Evolutionary conservation across 176 grass and related monocot species (phyloP).

Genomic region (Saccharum spontaneum): DNA sequence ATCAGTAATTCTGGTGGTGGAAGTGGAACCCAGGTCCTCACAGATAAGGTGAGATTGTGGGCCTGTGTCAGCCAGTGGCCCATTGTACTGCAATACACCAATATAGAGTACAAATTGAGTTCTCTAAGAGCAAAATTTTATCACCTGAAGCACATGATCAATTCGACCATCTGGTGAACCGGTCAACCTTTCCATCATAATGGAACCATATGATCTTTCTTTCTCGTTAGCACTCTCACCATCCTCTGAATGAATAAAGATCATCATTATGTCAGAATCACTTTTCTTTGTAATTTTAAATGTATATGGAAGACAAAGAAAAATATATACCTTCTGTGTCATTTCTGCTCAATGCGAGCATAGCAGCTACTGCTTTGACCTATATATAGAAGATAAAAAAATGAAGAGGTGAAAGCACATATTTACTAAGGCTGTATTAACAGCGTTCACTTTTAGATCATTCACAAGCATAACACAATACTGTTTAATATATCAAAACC

Average conservation of each 20-base stretch:
- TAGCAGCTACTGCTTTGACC: conserved; percentile 75
- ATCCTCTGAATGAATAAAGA: conserved; percentile 48
- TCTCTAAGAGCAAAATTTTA: conserved; percentile 22
- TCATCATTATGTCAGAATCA: not conserved
- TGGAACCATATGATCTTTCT: conserved; percentile 78
- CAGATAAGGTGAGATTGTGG: not conserved
- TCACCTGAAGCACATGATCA: conserved; percentile 91
- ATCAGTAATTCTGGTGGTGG: not conserved
- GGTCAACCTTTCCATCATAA: conserved; percentile 96
- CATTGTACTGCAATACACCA: not conserved
- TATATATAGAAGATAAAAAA: conserved; percentile 59
- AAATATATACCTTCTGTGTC: conserved; percentile 55
- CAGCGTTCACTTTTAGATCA: conserved; percentile 4
- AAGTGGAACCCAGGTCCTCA: not conserved
- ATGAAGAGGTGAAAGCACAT: not conserved
- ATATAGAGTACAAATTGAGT: conserved; percentile 7
- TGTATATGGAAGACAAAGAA: conserved; percentile 19
- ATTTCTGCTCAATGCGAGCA: conserved; percentile 73
- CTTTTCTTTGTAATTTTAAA: conserved; percentile 1
- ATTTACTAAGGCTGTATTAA: not conserved
- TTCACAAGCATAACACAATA: conserved; percentile 9
- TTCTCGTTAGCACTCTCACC: conserved; percentile 43
- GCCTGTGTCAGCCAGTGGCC: not conserved
- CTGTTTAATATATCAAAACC: conserved; percentile 3
- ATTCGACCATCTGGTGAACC: conserved; percentile 70